Percentiles rank a stretch among this genome's conserved stretches.
Evolutionary conservation across 331 rosid genomes (phyloP).

Genomic region (Cydonia oblonga): DNA sequence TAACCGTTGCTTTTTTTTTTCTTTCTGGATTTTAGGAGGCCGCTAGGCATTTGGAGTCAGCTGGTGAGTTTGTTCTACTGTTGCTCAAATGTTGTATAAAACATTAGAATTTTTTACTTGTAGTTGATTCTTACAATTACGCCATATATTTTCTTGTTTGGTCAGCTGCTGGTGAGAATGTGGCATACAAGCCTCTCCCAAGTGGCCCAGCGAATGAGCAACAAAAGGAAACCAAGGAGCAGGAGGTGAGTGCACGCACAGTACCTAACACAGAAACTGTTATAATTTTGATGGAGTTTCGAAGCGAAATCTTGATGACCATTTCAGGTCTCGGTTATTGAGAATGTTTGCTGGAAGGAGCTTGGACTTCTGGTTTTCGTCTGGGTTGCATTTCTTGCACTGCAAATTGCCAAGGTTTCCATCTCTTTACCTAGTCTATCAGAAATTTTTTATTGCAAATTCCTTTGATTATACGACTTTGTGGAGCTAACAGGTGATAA

Average conservation of each 20-base stretch:
- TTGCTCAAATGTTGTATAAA: neutral
- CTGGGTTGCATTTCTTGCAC: constrained; percentile 70
- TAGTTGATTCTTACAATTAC: constrained; percentile 5
- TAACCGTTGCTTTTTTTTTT: constrained; percentile 15
- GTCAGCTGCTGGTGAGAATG: constrained; percentile 43
- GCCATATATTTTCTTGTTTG: constrained; percentile 1
- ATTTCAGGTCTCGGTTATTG: constrained; percentile 53
- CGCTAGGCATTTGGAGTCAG: constrained; percentile 31
- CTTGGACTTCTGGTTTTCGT: constrained; percentile 77
- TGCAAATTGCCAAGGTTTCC: constrained; percentile 73
- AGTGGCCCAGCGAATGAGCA: constrained; percentile 34
- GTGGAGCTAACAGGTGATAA: neutral
- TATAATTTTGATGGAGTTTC: constrained; percentile 4
- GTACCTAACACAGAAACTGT: neutral
- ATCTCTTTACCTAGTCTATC: neutral
- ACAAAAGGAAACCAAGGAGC: constrained; percentile 23
- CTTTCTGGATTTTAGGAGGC: constrained; percentile 41
- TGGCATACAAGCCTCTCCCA: constrained; percentile 71
- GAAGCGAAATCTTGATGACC: constrained; percentile 17
- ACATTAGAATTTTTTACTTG: neutral
- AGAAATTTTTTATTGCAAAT: neutral
- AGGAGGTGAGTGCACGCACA: constrained; percentile 20
- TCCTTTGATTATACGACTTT: neutral
- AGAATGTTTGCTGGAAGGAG: constrained; percentile 80
- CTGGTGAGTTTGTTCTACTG: constrained; percentile 32